These are phyloP conservation scores for Colletotrichum siamense DNA, from an alignment of 2,329 filamentous ascomycete genomes.

Conservation along the genomic window DNA sequence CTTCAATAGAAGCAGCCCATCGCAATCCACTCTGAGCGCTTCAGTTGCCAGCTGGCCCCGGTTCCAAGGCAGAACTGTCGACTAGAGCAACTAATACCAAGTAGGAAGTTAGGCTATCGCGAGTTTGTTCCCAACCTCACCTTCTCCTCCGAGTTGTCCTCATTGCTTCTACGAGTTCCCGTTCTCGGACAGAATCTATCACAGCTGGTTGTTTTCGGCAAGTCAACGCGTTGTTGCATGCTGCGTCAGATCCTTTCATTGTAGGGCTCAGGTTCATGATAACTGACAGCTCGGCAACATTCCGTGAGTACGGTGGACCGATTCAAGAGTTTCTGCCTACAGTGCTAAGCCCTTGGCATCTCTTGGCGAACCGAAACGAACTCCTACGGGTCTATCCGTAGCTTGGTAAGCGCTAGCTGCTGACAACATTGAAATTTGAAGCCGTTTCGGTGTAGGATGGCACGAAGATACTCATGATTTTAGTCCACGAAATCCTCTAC, in stretches of 20 bases:
- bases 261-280: not conserved
- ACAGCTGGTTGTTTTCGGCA: not conserved
- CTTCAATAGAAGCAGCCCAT: rapidly evolving
- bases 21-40: not conserved
- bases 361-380: not conserved
- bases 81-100: not conserved
- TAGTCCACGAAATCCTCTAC: not conserved
- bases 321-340: not conserved
- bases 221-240: not conserved
- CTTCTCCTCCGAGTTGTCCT: not conserved
- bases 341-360: not conserved
- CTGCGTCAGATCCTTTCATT: not conserved
- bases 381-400: not conserved
- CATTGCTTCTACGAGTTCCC: not conserved
- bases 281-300: not conserved
- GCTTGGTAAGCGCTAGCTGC: not conserved
- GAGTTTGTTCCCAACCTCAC: not conserved
- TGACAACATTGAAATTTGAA: not conserved
- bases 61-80: too few species aligned
- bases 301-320: not conserved
- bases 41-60: not conserved
- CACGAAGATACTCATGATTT: not conserved
- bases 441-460: not conserved
- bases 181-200: not conserved
- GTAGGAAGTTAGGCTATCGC: not conserved